A percentile compares a stretch with the other conserved stretches of the same genome.
Conservation (phyloP, 495 filamentous ascomycete genomes). For the Annulohypoxylon bovei region DNA sequence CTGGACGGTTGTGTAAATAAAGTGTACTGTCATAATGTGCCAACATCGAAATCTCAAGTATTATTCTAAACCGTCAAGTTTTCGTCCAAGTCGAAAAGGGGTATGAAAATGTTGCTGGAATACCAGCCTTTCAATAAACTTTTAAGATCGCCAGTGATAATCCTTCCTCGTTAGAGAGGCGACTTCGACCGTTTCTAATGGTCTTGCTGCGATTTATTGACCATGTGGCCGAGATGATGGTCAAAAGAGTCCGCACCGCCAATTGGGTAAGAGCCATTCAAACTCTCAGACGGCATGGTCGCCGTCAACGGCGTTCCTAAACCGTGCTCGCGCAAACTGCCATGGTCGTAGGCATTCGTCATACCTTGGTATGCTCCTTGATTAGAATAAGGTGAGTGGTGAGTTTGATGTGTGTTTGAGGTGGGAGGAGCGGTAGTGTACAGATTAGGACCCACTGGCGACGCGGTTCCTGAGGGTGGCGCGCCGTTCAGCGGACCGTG, state of each 20-base stretch:
- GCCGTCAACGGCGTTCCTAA: slow-evolving; percentile 43
- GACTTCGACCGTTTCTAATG: slow-evolving; percentile 14
- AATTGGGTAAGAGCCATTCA: slow-evolving; percentile 43
- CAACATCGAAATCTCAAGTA: slow-evolving; percentile 20
- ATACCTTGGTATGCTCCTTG: slow-evolving; percentile 43
- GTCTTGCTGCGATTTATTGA: slow-evolving; percentile 37
- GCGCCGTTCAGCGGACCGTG: slow-evolving; percentile 39
- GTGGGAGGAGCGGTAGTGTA: slow-evolving; percentile 47
- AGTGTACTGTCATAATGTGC: slow-evolving; percentile 27
- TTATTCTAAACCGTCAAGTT: slow-evolving; percentile 23
- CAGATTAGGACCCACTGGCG: slow-evolving; percentile 46
- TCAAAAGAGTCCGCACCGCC: slow-evolving; percentile 24
- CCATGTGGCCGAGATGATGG: slow-evolving; percentile 38
- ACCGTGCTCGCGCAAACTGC: slow-evolving; percentile 44
- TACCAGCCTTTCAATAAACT: neutral
- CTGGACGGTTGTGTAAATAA: slow-evolving; percentile 17
- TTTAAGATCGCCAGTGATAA: neutral
- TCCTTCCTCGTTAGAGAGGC: neutral
- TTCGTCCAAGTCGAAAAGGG: slow-evolving; percentile 11
- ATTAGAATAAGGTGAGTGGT: slow-evolving; percentile 45
- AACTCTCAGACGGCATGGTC: slow-evolving; percentile 43
- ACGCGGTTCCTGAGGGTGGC: slow-evolving; percentile 41
- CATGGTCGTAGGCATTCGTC: slow-evolving; percentile 46
- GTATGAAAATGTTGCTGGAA: neutral
- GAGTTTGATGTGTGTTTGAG: slow-evolving; percentile 43